Evolutionary conservation across 805 yeast genomes (phyloP), one percentile per base, ranked within the genome.

Genomic region (Yarrowia keelungensis): DNA sequence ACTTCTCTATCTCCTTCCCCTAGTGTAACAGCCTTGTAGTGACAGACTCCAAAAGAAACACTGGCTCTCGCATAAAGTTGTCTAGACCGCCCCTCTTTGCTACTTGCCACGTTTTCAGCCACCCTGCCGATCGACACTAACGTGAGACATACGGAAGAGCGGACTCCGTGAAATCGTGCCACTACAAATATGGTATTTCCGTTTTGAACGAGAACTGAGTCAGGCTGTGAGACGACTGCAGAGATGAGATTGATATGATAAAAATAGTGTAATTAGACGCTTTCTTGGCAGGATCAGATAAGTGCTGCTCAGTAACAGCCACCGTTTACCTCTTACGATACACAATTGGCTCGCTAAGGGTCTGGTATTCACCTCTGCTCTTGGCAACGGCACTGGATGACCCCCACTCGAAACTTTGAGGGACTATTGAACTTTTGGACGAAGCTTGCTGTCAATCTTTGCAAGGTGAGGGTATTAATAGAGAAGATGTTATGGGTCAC

Each of bases 341-440:
- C 35, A 11, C 19, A 22, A 46, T 46, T 46, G 35, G 22, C 50
- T 46, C 50, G 35, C 22, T 22, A 42, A n/a, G 46, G 12, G 47
- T 22, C 32, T 45, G n/a, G 11, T 1, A 11, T 46, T 14, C 7
- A 3, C 39, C 26, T 51, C 56, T 16, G 56, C 42, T 51, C 56
- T 51, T 51, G 56, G 56, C 56, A 51, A 51, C 56, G 56, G 56
- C 54, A 49, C 39, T 45, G 26, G 22, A 2, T 51, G 56, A 51
- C 56, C 56, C 56, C 56, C 56, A 51, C 56, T 36, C 56, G 56
- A 51, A 51, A 51, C 56, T n/a, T 36, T 50, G 39, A 9, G 2
- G 15, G 2, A 10, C 5, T 36, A 36, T 51, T 15, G 56, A 51
- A 51, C 56, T 50, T 50, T 26, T 50, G 32, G 32, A 32, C 12